Evolutionary conservation across 345 rosid genomes (phyloP).

Genomic region (Schrenkiella parvula): DNA sequence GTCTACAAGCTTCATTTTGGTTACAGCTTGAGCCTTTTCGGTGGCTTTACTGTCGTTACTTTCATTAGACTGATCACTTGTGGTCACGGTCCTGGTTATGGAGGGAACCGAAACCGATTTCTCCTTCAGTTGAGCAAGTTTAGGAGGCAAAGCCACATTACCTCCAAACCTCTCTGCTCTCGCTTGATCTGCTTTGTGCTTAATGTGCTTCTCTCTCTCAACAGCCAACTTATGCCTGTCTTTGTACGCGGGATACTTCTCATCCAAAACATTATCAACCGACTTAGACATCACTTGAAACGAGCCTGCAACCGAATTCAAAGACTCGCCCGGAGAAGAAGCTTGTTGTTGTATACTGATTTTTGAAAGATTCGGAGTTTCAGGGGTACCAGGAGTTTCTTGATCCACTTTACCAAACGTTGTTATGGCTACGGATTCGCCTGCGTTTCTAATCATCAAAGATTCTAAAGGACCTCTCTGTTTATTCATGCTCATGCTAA

Average conservation of each 20-base stretch:
- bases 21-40: slow-evolving; percentile 46
- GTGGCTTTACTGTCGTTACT: slow-evolving; percentile 40
- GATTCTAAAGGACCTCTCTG: slow-evolving; percentile 84
- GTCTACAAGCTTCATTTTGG: slow-evolving; percentile 69
- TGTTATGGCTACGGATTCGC: slow-evolving; percentile 78
- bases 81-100: slow-evolving; percentile 12
- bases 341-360: slow-evolving; percentile 54
- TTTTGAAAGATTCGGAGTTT: slow-evolving; percentile 49
- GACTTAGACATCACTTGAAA: slow-evolving; percentile 93
- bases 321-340: slow-evolving; percentile 48
- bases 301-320: slow-evolving; percentile 65
- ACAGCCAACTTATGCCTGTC: slow-evolving; percentile 88
- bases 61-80: slow-evolving; percentile 47
- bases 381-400: slow-evolving; percentile 58
- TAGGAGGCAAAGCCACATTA: slow-evolving; percentile 54
- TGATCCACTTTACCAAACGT: slow-evolving; percentile 70
- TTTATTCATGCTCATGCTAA: slow-evolving; percentile 51
- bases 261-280: slow-evolving; percentile 64
- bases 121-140: slow-evolving; percentile 78
- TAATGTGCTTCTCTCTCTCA: slow-evolving; percentile 85
- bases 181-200: slow-evolving; percentile 77
- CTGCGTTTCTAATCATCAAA: slow-evolving; percentile 83
- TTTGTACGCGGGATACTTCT: slow-evolving; percentile 88
- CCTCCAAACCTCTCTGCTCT: slow-evolving; percentile 69
- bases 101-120: slow-evolving; percentile 32